Evolutionary conservation across 345 rosid species (phyloP), one percentile per base, ranked within the genome.

Genomic region (Salix suchowensis): DNA sequence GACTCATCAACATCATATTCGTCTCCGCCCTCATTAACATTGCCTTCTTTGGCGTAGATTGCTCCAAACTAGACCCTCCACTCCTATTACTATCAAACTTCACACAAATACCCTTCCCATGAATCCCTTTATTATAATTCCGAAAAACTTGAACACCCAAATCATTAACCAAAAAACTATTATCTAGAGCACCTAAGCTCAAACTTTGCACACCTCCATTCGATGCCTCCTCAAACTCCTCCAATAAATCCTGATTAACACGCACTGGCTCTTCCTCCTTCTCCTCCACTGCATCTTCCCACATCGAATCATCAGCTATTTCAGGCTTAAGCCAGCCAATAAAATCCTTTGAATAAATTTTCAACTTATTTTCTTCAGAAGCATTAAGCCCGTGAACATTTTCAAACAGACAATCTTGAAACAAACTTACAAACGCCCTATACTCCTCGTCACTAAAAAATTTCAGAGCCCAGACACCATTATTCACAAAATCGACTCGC

Each of bases 1-100:
- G 98, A 84, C 97, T 93, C 96, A 90, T 92, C 65, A 95, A 85
- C 98, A 95, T 92, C 97, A 93, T 91, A 79, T 91, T 95, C 1
- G 97, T 95, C 87, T 95, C 97, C 2, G 89, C 98, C 75, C 96
- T 89, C 98, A 95, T 95, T 58, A 95, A 77, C 87, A 95, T 84
- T 2, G 91, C 93, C 89, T 95, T 95, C 76, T 88, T 90, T 0
- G 96, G 96, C 4, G 96, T 89, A 0, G 87, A 82, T 50, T 84
- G 76, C 37, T 75, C 79, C 6, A 55, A 68, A 76, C 81, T 82
- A 4, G 77, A 68, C 28, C 82, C 91, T 8, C 54, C 65, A 2
- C 72, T 80, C 73, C 76, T 2, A 70, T 86, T 80, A 74, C 74
- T 1, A 70, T 86, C 93, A 68, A 88, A 91, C 67, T 79, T 90